Evolutionary conservation across 139 green algal species (phyloP).

Genomic region (Gonium pectorale): DNA sequence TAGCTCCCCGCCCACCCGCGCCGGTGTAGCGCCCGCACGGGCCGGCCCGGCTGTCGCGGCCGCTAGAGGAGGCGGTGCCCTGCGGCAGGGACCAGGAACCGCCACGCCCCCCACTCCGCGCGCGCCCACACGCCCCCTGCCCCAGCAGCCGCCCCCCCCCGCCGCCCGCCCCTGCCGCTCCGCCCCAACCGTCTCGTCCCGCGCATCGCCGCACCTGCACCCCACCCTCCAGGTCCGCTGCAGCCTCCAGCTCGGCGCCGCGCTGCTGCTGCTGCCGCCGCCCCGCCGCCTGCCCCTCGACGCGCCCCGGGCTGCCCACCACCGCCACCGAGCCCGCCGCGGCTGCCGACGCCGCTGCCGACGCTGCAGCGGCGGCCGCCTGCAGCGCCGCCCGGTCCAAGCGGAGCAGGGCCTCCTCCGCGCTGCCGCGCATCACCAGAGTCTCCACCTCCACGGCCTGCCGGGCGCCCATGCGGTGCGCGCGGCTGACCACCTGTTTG

Average conservation of each 20-base stretch:
- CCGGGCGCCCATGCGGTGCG: constrained; percentile 91
- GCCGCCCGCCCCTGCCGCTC: too few species aligned
- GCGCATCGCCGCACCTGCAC: too few species aligned
- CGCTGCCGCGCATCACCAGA: constrained; percentile 86
- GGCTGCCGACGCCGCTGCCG: neutral
- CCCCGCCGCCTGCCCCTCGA: neutral
- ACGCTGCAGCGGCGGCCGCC: neutral
- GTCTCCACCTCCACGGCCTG: constrained; percentile 80
- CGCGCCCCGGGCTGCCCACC: neutral
- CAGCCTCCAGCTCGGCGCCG: neutral
- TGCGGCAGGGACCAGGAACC: too few species aligned
- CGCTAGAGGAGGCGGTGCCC: too few species aligned
- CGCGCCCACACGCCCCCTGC: neutral
- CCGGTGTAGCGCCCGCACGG: too few species aligned
- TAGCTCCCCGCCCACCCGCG: too few species aligned
- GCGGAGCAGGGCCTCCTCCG: constrained; percentile 77
- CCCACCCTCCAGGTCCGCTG: neutral
- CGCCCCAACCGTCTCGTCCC: too few species aligned
- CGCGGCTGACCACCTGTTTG: constrained; percentile 82
- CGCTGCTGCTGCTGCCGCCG: neutral
- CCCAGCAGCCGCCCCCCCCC: neutral
- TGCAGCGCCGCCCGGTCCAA: constrained; percentile 12
- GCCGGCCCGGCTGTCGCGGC: too few species aligned
- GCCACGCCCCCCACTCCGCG: too few species aligned
- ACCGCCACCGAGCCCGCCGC: neutral